Percentiles rank a stretch among this genome's conserved stretches.
Evolutionary conservation across 495 filamentous ascomycete genomes (phyloP).

Genomic region (Cudoniella acicularis): DNA sequence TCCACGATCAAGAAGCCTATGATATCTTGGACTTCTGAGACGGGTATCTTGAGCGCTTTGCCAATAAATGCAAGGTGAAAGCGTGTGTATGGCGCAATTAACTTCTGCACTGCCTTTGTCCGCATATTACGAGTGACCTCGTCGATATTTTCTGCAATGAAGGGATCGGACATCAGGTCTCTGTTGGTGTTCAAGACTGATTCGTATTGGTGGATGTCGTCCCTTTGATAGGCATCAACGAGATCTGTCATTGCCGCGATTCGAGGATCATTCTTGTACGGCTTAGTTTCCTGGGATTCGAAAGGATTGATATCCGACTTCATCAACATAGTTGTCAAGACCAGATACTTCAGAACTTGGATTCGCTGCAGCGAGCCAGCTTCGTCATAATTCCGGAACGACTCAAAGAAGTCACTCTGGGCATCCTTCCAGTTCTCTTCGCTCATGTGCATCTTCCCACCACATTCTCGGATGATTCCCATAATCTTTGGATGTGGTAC

Average conservation of each 20-base stretch:
- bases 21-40: slow-evolving; percentile 87
- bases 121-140: slow-evolving; percentile 98
- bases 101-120: slow-evolving; percentile 88
- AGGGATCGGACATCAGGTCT: slow-evolving; percentile 85
- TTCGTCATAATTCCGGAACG: slow-evolving; percentile 98
- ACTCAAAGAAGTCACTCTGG: slow-evolving; percentile 96
- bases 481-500: slow-evolving; percentile 98
- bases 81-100: slow-evolving; percentile 91
- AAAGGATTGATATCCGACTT: slow-evolving; percentile 99
- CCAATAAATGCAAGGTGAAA: slow-evolving; percentile 86
- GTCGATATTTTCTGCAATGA: slow-evolving; percentile 98
- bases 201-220: slow-evolving; percentile 92
- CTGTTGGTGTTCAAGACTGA: slow-evolving; percentile 80
- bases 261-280: slow-evolving; percentile 91
- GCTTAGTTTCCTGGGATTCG: slow-evolving; percentile 98
- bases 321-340: slow-evolving; percentile 97
- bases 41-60: slow-evolving; percentile 76
- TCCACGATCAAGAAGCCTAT: slow-evolving; percentile 89
- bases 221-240: slow-evolving; percentile 92
- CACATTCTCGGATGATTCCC: slow-evolving; percentile 97
- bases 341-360: slow-evolving; percentile 95
- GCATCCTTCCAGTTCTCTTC: slow-evolving; percentile 99
- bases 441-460: slow-evolving; percentile 99
- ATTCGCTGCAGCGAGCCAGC: slow-evolving; percentile 94
- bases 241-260: slow-evolving; percentile 97